Conservation (phyloP, 164 flowering plant species). For the Buxus sempervirens region DNA sequence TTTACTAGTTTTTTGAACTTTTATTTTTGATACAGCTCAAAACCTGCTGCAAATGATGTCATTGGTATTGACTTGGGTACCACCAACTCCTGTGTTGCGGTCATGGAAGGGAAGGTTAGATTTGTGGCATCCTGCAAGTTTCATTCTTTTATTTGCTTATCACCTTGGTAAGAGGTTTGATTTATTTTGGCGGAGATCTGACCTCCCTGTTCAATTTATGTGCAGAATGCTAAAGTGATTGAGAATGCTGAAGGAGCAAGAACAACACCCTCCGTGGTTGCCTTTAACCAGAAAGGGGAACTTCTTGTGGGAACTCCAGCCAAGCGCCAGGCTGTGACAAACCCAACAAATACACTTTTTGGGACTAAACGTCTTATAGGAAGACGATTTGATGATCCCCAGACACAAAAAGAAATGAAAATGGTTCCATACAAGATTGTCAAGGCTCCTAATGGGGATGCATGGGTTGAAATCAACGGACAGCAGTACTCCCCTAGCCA, state of each 20-base stretch:
- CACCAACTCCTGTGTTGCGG: constrained; percentile 75
- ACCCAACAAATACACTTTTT: constrained; percentile 60
- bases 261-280: constrained; percentile 76
- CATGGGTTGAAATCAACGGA: constrained; percentile 73
- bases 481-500: constrained; percentile 69
- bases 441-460: constrained; percentile 71
- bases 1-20: background rate
- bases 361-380: constrained; percentile 72
- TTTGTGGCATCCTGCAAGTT: background rate
- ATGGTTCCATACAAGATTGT: constrained; percentile 73
- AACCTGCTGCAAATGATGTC: constrained; percentile 64
- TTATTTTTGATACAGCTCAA: constrained; percentile 34
- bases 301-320: constrained; percentile 74
- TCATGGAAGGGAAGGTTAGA: constrained; percentile 80
- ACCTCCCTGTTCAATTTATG: background rate
- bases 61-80: constrained; percentile 89
- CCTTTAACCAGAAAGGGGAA: constrained; percentile 61
- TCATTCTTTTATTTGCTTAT: background rate
- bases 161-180: background rate
- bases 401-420: constrained; percentile 70
- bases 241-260: constrained; percentile 70
- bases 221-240: constrained; percentile 69
- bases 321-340: constrained; percentile 74
- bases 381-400: constrained; percentile 61
- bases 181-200: background rate